Evolutionary conservation across 106 monocot species (phyloP), one percentile per base, ranked within the genome.

Genomic region (Iris macrosiphon): DNA sequence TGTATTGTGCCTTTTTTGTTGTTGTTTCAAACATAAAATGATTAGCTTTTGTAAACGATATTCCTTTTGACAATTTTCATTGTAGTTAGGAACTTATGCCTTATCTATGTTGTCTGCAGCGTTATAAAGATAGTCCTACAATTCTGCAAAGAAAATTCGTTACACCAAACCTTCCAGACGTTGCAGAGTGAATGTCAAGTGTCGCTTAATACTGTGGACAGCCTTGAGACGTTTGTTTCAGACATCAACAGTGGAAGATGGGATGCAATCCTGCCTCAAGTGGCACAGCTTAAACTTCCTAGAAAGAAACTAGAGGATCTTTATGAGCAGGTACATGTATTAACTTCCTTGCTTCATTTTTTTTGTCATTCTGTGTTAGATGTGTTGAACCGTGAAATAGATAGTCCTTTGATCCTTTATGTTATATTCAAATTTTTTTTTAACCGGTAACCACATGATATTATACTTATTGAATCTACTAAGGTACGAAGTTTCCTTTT

Each of bases 111-210:
- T n/a, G n/a, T n/a, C n/a, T 86, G 78, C 78, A 89, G 89, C 54
- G 94, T 94, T 25, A 89, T 94, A 59, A 94, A 94, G 49, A 94
- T 94, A 26, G 89, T 94, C 14, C 75, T 94, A 14, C 94, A 94
- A 44, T 94, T 94, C 50, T 94, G 94, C 76, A 94, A 94, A 69
- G 94, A 94, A 59, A 89, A 94, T 40, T 88, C 94, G 1, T 44
- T 94, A 62, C 84, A 89, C 27, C 81, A 94, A 59, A 85, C 94
- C 38, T 94, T 94, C 61, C 89, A 89, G 51, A 81, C 79, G 19
- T 48, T 94, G 51, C 94, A 94, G 68, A 85, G 50, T 39, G 94
- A 89, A 68, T 94, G 94, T 58, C 94, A 94, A 46, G 94, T 94
- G 23, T 94, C 94, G 4, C 50, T 94, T 5, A 94, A 94, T 48